A percentile compares a stretch with the other conserved stretches of the same genome.
These are phyloP conservation scores for Biscogniauxia sp. DNA, from an alignment of 2,329 filamentous ascomycete species.

Conservation along the genomic window DNA sequence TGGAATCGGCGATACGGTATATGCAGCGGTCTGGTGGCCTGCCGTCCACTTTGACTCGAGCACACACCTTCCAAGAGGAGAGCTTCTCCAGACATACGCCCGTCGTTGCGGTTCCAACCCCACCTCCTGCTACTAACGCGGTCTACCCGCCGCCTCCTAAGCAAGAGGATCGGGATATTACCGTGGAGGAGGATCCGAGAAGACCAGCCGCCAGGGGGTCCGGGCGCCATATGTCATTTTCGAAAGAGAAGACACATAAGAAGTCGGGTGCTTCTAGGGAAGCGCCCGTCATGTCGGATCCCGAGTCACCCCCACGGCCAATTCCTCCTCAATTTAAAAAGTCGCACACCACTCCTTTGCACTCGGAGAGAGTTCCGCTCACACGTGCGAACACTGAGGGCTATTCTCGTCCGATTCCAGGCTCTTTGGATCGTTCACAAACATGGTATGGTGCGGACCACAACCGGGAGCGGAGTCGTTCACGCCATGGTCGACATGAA, in stretches of 20 bases:
- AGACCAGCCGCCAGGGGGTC: slow-evolving; percentile 24
- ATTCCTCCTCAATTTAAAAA: slow-evolving; percentile 22
- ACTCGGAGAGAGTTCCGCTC: slow-evolving; percentile 11
- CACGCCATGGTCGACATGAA: slow-evolving; percentile 12
- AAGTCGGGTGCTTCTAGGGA: slow-evolving; percentile 24
- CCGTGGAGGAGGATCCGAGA: slow-evolving; percentile 25
- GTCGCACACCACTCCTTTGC: slow-evolving; percentile 17
- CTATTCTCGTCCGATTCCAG: slow-evolving; percentile 21
- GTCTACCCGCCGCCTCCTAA: slow-evolving; percentile 25
- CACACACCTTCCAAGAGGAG: slow-evolving; percentile 26
- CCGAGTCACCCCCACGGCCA: slow-evolving; percentile 10
- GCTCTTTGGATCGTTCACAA: slow-evolving; percentile 19
- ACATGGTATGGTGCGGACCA: slow-evolving; percentile 24
- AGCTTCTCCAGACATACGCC: slow-evolving; percentile 12
- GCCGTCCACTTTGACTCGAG: slow-evolving; percentile 12
- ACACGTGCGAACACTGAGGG: slow-evolving; percentile 26
- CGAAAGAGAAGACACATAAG: slow-evolving; percentile 31
- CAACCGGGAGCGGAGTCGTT: slow-evolving; percentile 23
- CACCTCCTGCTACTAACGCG: slow-evolving; percentile 26
- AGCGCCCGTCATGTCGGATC: slow-evolving; percentile 22
- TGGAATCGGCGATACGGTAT: slow-evolving; percentile 29
- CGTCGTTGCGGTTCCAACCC: slow-evolving; percentile 26
- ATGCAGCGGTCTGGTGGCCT: slow-evolving; percentile 28
- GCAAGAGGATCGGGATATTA: slow-evolving; percentile 10
- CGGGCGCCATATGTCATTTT: slow-evolving; percentile 29